Evolutionary conservation across 305 asterid species (phyloP).

Genomic region (Fraxinus dipetala): DNA sequence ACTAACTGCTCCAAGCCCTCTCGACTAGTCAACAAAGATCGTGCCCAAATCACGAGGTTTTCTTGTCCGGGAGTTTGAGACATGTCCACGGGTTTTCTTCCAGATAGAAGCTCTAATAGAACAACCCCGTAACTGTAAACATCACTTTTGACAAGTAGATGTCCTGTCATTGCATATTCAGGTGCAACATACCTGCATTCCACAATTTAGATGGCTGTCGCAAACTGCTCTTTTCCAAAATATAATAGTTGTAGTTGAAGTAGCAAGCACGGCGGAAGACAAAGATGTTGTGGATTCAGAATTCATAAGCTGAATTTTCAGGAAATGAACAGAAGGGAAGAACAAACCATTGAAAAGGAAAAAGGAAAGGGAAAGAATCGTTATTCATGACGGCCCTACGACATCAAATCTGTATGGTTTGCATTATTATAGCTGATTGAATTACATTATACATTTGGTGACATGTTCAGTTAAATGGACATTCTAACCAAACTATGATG

Average conservation of each 20-base stretch:
- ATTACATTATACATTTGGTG: not conserved
- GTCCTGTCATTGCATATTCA: constrained; percentile 98
- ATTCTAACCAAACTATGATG: not conserved
- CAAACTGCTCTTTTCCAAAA: not conserved
- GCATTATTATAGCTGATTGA: not conserved
- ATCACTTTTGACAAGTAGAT: constrained; percentile 85
- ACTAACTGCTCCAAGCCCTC: constrained; percentile 81
- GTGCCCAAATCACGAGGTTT: constrained; percentile 91
- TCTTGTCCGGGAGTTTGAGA: constrained; percentile 88
- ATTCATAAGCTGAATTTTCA: not conserved
- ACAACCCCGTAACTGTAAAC: constrained; percentile 95
- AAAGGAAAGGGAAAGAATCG: not conserved
- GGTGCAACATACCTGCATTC: constrained; percentile 83
- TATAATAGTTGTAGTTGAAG: not conserved
- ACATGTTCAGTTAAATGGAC: not conserved
- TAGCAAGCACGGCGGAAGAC: not conserved
- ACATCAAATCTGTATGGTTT: not conserved
- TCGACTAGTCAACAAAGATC: constrained; percentile 69
- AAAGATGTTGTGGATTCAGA: not conserved
- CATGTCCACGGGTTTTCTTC: constrained; percentile 96
- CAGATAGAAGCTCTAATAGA: constrained; percentile 77
- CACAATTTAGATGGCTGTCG: constrained; percentile 2
- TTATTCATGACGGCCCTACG: not conserved
- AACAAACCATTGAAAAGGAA: not conserved
- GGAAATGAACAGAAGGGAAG: not conserved